These are phyloP conservation scores for Mixia osmundae DNA, from an alignment of 1,284 basidiomycete species.

Conservation along the genomic window DNA sequence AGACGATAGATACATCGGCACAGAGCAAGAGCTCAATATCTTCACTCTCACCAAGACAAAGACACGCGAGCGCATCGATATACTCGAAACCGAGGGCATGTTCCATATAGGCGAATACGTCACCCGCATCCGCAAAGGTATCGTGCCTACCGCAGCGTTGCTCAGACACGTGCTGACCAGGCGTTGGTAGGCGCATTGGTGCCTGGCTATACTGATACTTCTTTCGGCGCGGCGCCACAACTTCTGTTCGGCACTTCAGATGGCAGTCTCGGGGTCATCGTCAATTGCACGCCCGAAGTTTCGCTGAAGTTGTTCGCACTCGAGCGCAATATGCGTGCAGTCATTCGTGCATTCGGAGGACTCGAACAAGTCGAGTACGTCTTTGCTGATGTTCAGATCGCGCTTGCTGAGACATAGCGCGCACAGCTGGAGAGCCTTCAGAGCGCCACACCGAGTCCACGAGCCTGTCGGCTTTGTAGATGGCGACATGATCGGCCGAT, in stretches of 20 bases:
- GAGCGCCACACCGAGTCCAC: constrained; percentile 25
- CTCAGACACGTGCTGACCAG: background rate
- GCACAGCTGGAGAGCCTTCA: constrained; percentile 38
- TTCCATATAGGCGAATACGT: constrained; percentile 27
- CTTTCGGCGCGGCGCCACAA: constrained; percentile 13
- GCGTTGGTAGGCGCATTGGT: constrained; percentile 5
- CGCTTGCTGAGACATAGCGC: background rate
- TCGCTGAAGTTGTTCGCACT: constrained; percentile 44
- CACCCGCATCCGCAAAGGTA: constrained; percentile 22
- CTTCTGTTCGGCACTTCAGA: constrained; percentile 54
- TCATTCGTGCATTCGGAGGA: constrained; percentile 34
- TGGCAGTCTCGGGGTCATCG: constrained; percentile 56
- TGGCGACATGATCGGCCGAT: constrained; percentile 39
- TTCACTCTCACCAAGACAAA: constrained; percentile 30
- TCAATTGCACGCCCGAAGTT: constrained; percentile 35
- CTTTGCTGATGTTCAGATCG: background rate
- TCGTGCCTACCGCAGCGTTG: constrained; percentile 2
- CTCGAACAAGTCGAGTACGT: constrained; percentile 40
- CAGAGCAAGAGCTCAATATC: constrained; percentile 46
- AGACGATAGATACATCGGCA: constrained; percentile 10
- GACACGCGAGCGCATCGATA: constrained; percentile 3
- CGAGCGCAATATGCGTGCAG: constrained; percentile 47
- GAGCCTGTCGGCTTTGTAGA: constrained; percentile 51
- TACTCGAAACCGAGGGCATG: constrained; percentile 21
- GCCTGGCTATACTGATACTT: background rate